Percentiles rank a stretch among this genome's conserved stretches.
Conservation (phyloP, 1,284 basidiomycete genomes). For the Irpex sp. region DNA sequence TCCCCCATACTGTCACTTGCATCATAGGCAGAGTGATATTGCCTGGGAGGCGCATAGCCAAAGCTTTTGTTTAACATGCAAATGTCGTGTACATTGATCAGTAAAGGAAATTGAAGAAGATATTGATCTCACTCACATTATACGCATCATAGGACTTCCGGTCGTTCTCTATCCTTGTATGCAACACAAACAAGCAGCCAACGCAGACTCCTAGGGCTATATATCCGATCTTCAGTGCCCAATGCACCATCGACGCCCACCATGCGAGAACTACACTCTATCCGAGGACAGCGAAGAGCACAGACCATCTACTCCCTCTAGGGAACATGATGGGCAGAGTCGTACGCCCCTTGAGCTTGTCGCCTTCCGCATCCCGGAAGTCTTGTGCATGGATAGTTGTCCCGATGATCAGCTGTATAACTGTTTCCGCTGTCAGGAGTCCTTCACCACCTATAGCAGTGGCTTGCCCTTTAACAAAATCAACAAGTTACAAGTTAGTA, state of each 20-base stretch:
- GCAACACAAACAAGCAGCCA: too few species aligned
- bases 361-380: constrained; percentile 37
- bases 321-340: constrained; percentile 36
- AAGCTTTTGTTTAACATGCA: too few species aligned
- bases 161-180: too few species aligned
- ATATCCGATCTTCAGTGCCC: too few species aligned
- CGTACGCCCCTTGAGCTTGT: constrained; percentile 28
- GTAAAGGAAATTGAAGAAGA: too few species aligned
- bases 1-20: too few species aligned
- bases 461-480: not conserved
- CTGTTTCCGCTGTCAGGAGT: not conserved
- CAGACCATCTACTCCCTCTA: not conserved
- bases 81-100: too few species aligned
- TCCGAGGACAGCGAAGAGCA: not conserved
- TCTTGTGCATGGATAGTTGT: constrained; percentile 40
- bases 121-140: too few species aligned
- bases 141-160: too few species aligned
- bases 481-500: not conserved
- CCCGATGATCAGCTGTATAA: constrained; percentile 18
- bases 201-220: too few species aligned
- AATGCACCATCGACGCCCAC: not conserved
- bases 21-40: too few species aligned
- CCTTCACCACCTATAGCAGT: not conserved
- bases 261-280: not conserved
- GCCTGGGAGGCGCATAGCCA: too few species aligned